Base-by-base conservation (phyloP, 2,329 filamentous ascomycete species). In the Chrysoporthe puriensis region DNA sequence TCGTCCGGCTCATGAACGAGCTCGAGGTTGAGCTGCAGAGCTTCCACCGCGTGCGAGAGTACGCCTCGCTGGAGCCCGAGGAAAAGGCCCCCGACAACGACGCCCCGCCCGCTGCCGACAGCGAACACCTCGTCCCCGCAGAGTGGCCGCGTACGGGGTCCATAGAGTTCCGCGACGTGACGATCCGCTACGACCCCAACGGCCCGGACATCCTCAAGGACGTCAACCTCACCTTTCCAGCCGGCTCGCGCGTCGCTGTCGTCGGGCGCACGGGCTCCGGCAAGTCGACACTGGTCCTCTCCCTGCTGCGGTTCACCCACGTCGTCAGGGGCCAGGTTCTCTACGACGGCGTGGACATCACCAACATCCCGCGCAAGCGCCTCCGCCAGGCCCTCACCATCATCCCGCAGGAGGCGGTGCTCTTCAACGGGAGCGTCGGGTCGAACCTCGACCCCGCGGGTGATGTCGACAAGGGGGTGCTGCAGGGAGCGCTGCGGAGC, bases 251-350 rank as follows among this genome's bases (percentile, higher is more conserved):
- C 40, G 88, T 87, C 1, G 90, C 89, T 1, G 80, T 92, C 16
- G 87, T 90, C 8, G 90, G 90, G 2, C 85, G 90, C 7, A 91
- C 90, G 0, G 84, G 88, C 0, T 89, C 86, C 16, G 90, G 90
- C 1, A 92, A 92, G 75, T 89, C 85, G 16, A 91, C 90, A 0
- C 71, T 75, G 32, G 71, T 73, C 18, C 69, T 79, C 8, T 77
- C 77, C 8, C 73, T 80, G 7, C 72, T 81, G 8, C 75, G 78
- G 13, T 79, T 79, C 60, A 78, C 77, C 8, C 61, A 78, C 65
- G 65, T 80, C 8, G 72, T 74, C 4, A 68, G 69, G 0, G 79
- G 79, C 2, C 67, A 70, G 1, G 73, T 81, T 34, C 73, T 72
- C 1, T 76, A 79, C 65, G 79, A 80, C 63, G 78, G 78, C 21